Evolutionary conservation across 192 early-diverging fungal genomes (phyloP), one percentile per base, ranked within the genome.

Genomic region (Umbelopsis isabellina): DNA sequence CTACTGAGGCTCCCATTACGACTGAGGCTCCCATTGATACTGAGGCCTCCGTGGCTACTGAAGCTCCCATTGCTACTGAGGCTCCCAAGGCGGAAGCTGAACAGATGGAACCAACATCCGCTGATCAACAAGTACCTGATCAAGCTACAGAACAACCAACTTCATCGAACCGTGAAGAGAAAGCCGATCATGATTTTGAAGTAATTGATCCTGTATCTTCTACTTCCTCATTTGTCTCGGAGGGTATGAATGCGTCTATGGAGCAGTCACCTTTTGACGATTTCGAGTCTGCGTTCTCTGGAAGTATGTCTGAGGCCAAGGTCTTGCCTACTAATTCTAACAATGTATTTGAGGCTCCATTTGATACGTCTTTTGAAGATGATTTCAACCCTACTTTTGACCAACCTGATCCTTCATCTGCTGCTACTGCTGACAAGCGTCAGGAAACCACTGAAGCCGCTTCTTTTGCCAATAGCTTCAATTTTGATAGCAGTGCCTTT

Each of bases 241-340:
- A 48, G 21, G 25, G 49, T 20, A 68, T 50, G 67, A 61, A 11
- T 30, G 55, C 33, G 3, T 61, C 55, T 4, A 61, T 61, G 27
- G 55, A 61, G 55, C 55, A 61, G 16, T 61, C 55, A 13, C 55
- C 55, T n/a, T 61, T 61, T 46, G 73, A 68, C 46, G 73, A 69
- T 51, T 79, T 79, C 46, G 78, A 79, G 15, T 37, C 69, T 15
- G 74, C 78, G 10, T 79, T 79, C 53, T 78, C 72, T 44, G 69
- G 69, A 51, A 37, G 46, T n/a, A 55, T 77, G 30, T 67, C 66
- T n/a, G 67, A 73, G 18, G 68, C 65, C 16, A 78, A 69, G 49
- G 48, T 69, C 55, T 33, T 61, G 27, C 55, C 55, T 0, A 25
- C 23, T 16, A 61, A 16, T 30, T 61, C 55, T n/a, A 33, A 22